These are phyloP conservation scores for Pichia sp. DNA, from an alignment of 1,139 yeast genomes.

Conservation along the genomic window DNA sequence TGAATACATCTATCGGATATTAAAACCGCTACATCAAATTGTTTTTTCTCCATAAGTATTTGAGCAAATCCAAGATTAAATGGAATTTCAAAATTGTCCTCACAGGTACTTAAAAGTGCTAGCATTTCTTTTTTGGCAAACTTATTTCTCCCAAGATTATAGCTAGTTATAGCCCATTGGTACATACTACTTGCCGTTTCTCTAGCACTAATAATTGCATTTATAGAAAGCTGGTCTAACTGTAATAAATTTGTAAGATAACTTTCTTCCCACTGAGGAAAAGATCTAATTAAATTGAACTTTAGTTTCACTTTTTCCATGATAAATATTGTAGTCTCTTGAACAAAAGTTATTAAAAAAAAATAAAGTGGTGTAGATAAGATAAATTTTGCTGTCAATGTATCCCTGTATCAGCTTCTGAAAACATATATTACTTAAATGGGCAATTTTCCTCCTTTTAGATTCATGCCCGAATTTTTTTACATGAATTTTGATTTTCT, in stretches of 20 bases:
- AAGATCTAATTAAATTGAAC: not conserved
- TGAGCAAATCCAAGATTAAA: not conserved
- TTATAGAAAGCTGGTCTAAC: not conserved
- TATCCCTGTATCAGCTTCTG: too few relatives aligned
- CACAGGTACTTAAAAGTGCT: not conserved
- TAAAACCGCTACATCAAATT: not conserved
- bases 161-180: not conserved
- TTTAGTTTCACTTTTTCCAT: too few relatives aligned
- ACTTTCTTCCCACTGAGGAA: constrained; percentile 5
- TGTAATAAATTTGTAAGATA: constrained; percentile 3
- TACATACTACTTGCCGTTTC: not conserved
- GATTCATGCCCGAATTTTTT: not conserved
- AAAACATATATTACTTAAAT: too few relatives aligned
- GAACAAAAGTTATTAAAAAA: too few relatives aligned
- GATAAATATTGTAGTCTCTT: too few relatives aligned
- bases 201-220: not conserved
- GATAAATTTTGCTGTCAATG: too few relatives aligned
- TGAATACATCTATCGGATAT: not conserved
- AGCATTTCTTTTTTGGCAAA: constrained; percentile 1
- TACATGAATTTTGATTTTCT: not conserved
- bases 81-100: not conserved
- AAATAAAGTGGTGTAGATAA: too few relatives aligned
- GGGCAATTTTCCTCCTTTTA: too few relatives aligned
- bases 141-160: constrained; percentile 6
- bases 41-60: not conserved